Conservation (phyloP, 1,284 basidiomycete genomes). For the Ganoderma sinense region DNA sequence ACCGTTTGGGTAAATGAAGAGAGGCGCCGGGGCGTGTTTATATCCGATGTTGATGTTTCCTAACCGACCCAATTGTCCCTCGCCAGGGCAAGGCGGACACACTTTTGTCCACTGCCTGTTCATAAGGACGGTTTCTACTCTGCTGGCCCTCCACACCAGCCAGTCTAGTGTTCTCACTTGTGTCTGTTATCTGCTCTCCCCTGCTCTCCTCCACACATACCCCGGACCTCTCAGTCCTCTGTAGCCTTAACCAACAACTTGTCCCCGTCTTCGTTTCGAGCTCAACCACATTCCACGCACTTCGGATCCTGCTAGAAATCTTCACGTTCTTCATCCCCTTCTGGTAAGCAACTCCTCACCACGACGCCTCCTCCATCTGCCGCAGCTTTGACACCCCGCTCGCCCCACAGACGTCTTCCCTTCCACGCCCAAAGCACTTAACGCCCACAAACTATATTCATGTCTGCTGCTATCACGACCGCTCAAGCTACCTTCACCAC, state of each 20-base stretch:
- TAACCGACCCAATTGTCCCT: constrained; percentile 36
- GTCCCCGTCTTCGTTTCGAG: constrained; percentile 23
- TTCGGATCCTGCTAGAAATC: not conserved
- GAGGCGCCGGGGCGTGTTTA: constrained; percentile 32
- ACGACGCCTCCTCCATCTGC: not conserved
- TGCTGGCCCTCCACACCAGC: constrained; percentile 33
- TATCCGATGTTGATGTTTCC: constrained; percentile 31
- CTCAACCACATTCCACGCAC: constrained; percentile 7
- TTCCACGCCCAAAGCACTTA: constrained; percentile 6
- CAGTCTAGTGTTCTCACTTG: constrained; percentile 33
- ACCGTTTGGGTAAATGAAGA: constrained; percentile 14
- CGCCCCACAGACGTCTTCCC: constrained; percentile 17
- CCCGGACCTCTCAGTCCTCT: constrained; percentile 22
- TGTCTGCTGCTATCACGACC: constrained; percentile 30
- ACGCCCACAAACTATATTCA: constrained; percentile 25
- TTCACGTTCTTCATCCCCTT: constrained; percentile 10
- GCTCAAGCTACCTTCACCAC: constrained; percentile 12
- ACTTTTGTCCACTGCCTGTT: constrained; percentile 35
- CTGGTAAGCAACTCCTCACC: constrained; percentile 18
- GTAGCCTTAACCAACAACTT: constrained; percentile 29
- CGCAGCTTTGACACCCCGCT: constrained; percentile 2
- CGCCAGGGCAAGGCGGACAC: constrained; percentile 28
- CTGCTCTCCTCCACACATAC: constrained; percentile 14
- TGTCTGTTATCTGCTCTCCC: constrained; percentile 10
- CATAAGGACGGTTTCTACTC: constrained; percentile 28